Percentiles rank a stretch among this genome's conserved stretches.
Conservation (phyloP, 225 moss, liverwort and hornwort species). For the Ulota crispa region DNA sequence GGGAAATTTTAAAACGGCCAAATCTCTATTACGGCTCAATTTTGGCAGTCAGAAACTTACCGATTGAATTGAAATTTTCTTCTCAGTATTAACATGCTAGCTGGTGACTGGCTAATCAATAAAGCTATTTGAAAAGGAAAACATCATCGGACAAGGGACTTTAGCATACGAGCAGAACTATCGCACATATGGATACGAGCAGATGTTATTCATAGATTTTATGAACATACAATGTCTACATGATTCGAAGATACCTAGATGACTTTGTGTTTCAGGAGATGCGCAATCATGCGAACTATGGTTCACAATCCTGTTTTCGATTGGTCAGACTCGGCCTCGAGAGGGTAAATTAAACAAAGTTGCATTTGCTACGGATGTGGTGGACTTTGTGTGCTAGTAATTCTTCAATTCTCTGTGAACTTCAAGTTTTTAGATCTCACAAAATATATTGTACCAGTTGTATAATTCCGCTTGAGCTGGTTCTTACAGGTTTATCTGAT, state of each 20-base stretch:
- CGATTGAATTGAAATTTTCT: no score
- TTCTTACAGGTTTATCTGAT: background rate
- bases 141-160: background rate
- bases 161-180: background rate
- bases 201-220: background rate
- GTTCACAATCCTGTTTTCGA: background rate
- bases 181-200: background rate
- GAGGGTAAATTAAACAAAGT: background rate
- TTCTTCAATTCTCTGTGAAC: background rate
- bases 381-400: background rate
- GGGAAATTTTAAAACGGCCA: background rate
- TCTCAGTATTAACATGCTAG: background rate
- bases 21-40: no score
- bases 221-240: background rate
- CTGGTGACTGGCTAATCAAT: background rate
- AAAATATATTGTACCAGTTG: background rate
- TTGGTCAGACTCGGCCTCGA: background rate
- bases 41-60: no score
- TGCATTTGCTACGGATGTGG: constrained; percentile 2
- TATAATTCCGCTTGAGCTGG: background rate
- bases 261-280: background rate
- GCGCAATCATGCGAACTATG: background rate
- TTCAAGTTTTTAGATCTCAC: background rate
- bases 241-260: background rate
- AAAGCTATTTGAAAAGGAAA: background rate